Evolutionary conservation across 116 monocot species (phyloP).

Genomic region (Dioscorea cayenensis): DNA sequence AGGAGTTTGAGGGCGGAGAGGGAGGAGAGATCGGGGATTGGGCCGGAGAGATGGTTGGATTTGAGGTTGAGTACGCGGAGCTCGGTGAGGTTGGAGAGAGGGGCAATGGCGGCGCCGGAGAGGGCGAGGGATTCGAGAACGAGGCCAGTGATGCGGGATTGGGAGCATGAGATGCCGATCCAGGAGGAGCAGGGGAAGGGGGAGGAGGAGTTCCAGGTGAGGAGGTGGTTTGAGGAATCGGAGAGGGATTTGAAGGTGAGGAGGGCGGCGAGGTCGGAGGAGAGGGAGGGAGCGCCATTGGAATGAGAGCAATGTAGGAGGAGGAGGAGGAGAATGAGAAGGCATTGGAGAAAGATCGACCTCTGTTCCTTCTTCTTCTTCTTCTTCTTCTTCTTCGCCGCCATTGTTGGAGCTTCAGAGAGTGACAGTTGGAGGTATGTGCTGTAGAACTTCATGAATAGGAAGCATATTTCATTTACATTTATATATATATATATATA

Average conservation of each 20-base stretch:
- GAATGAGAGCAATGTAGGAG: not conserved
- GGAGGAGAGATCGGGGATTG: constrained; percentile 48
- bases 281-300: not conserved
- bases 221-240: constrained; percentile 28
- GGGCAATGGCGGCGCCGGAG: constrained; percentile 23
- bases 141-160: constrained; percentile 47
- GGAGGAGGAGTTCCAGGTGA: constrained; percentile 42
- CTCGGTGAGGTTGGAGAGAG: constrained; percentile 39
- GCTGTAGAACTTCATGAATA: not conserved
- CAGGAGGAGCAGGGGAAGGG: constrained; percentile 37
- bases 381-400: not conserved
- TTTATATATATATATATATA: too few species aligned
- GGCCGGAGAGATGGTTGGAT: constrained; percentile 55
- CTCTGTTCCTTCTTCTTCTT: not conserved
- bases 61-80: constrained; percentile 86
- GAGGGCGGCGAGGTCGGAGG: constrained; percentile 36
- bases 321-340: constrained; percentile 7
- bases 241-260: constrained; percentile 37
- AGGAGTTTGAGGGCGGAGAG: constrained; percentile 54
- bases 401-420: not conserved
- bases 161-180: constrained; percentile 47
- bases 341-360: not conserved
- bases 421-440: not conserved
- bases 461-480: not conserved
- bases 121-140: constrained; percentile 60